Evolutionary conservation across 176 grass and related monocot species (phyloP), one percentile per base, ranked within the genome.

Genomic region (Ananas comosus): DNA sequence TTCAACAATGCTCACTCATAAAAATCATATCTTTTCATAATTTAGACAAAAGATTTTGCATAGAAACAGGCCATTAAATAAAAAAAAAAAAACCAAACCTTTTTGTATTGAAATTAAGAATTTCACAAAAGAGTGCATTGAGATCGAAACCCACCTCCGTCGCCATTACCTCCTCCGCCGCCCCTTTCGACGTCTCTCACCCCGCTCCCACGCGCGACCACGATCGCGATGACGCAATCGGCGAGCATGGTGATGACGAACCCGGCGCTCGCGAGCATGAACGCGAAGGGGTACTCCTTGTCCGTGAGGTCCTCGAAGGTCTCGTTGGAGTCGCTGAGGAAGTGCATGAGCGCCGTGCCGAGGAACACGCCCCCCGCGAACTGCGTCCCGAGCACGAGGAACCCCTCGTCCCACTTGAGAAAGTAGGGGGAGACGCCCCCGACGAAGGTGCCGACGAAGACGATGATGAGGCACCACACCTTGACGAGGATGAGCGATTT

Each of bases 301-400:
- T 73, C 49, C 2, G 92, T 83, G 11, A 96, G 75, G 76, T 87
- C 88, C 53, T 1, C 70, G 75, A 96, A 96, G 3, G 88, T 89
- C 81, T 89, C 86, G 76, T 87, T 13, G 22, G 92, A 72, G 64
- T 96, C 88, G 86, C 83, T 85, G 81, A 96, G 87, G 79, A 96
- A 92, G 71, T 96, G 92, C 78, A 96, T 92, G 72, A 92, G 79
- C 24, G 92, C 92, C 2, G 92, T 96, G 59, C 86, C 92, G 4
- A 96, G 76, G 83, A 96, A 92, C 19, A 96, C 92, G 1, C 92
- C 88, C 13, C 83, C 92, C 4, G 92, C 88, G 64, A 96, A 96
- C 82, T 96, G 92, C 29, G 83, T 92, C 65, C 92, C 92, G 18
- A 96, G 80, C 21, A 64, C 79, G 0, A 96, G 81, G 82, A 96